These are phyloP conservation scores for Microthyrium microscopicum DNA, from an alignment of 2,329 filamentous ascomycete species.

Conservation along the genomic window DNA sequence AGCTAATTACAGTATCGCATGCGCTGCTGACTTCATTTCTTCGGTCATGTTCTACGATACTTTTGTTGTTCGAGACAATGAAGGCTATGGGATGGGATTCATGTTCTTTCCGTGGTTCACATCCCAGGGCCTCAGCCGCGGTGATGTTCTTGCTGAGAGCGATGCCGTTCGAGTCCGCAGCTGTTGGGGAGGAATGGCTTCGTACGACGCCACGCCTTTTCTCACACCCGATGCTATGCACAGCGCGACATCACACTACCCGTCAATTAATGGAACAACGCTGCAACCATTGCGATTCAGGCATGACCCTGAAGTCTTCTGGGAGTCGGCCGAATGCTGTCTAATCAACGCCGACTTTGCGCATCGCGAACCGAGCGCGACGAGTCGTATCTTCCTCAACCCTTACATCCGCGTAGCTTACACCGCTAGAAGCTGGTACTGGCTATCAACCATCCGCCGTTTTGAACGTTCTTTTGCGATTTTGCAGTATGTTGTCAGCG, in stretches of 20 bases:
- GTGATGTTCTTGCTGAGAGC: slow-evolving; percentile 43
- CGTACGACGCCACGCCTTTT: slow-evolving; percentile 45
- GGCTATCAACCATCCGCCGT: slow-evolving; percentile 42
- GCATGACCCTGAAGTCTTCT: slow-evolving; percentile 24
- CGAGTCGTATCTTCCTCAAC: slow-evolving; percentile 60
- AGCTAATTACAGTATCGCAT: slow-evolving; percentile 46
- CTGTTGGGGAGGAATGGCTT: slow-evolving; percentile 66
- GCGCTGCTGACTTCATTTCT: slow-evolving; percentile 52
- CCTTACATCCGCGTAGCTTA: slow-evolving; percentile 61
- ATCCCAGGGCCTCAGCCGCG: slow-evolving; percentile 32
- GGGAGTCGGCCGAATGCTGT: slow-evolving; percentile 32
- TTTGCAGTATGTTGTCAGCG: slow-evolving; percentile 42
- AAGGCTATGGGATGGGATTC: slow-evolving; percentile 46
- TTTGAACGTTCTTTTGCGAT: slow-evolving; percentile 49
- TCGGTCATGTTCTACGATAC: slow-evolving; percentile 58
- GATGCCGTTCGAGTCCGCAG: slow-evolving; percentile 53
- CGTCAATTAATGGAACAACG: too few species aligned
- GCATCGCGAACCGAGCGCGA: not conserved
- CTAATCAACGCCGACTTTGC: slow-evolving; percentile 29
- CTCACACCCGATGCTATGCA: slow-evolving; percentile 26
- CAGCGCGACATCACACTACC: slow-evolving; percentile 9
- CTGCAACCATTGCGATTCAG: slow-evolving; percentile 28
- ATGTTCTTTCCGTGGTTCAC: slow-evolving; percentile 55
- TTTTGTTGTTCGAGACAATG: slow-evolving; percentile 51
- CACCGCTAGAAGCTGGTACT: slow-evolving; percentile 36